A percentile compares a stretch with the other conserved stretches of the same genome.
These are phyloP conservation scores for Telopea speciosissima DNA, from an alignment of 177 flowering plant genomes.

Conservation along the genomic window DNA sequence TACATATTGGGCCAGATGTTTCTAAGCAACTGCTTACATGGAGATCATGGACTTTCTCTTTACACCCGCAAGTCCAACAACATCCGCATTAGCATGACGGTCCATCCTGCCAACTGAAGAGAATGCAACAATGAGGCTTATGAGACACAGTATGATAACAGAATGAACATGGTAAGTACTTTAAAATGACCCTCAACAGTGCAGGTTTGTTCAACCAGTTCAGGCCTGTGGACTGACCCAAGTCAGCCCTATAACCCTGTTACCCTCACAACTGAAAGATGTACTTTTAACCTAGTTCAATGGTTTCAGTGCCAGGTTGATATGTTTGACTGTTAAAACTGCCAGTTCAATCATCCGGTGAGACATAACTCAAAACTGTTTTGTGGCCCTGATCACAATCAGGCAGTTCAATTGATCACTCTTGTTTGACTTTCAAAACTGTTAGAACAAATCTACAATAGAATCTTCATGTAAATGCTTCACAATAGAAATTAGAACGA, in stretches of 20 bases:
- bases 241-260: background rate
- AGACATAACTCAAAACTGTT: no score
- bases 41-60: slow-evolving; percentile 45
- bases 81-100: slow-evolving; percentile 18
- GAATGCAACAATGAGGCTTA: slow-evolving; percentile 14
- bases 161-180: background rate
- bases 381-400: no score
- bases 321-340: no score
- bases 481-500: no score
- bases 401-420: no score
- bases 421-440: no score
- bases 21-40: slow-evolving; percentile 34
- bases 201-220: background rate
- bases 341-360: no score
- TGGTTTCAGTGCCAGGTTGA: no score
- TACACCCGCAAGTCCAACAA: slow-evolving; percentile 25
- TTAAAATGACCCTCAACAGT: background rate
- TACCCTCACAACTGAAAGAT: no score
- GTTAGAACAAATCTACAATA: no score
- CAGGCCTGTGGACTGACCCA: background rate
- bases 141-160: background rate
- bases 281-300: no score
- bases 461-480: no score
- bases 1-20: background rate
- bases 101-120: slow-evolving; percentile 33